These are phyloP conservation scores for Mycotypha africana DNA, from an alignment of 371 early-diverging fungal genomes.

Conservation along the genomic window DNA sequence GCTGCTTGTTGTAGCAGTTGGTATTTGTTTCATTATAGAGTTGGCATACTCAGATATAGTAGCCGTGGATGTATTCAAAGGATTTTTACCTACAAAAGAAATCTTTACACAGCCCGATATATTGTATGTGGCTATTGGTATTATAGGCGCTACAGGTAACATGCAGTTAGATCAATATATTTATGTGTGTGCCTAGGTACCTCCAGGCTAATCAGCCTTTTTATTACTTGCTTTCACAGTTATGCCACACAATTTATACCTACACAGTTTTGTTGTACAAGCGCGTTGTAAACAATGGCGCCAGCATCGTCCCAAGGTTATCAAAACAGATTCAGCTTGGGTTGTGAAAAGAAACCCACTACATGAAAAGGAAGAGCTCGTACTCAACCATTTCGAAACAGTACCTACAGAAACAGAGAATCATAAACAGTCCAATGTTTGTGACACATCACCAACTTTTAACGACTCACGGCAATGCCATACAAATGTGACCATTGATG, in stretches of 20 bases:
- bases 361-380: background rate
- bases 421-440: background rate
- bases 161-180: too few species aligned
- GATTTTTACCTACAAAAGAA: constrained; percentile 60
- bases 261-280: constrained; percentile 71
- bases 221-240: constrained; percentile 16
- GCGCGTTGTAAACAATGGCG: constrained; percentile 41
- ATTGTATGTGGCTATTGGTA: constrained; percentile 74
- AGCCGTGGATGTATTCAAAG: constrained; percentile 57
- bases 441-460: background rate
- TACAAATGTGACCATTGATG: background rate
- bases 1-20: constrained; percentile 64
- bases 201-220: too few species aligned
- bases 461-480: too few species aligned
- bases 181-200: too few species aligned
- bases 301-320: constrained; percentile 18
- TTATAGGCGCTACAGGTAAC: constrained; percentile 77
- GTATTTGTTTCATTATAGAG: constrained; percentile 61
- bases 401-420: background rate
- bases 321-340: constrained; percentile 9
- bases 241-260: constrained; percentile 73
- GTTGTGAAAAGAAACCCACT: constrained; percentile 3
- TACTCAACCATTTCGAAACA: background rate
- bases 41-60: constrained; percentile 56
- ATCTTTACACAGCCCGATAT: constrained; percentile 57